Evolutionary conservation across 2,329 filamentous ascomycete species (phyloP).

Genomic region (Fusarium sarcochroum): DNA sequence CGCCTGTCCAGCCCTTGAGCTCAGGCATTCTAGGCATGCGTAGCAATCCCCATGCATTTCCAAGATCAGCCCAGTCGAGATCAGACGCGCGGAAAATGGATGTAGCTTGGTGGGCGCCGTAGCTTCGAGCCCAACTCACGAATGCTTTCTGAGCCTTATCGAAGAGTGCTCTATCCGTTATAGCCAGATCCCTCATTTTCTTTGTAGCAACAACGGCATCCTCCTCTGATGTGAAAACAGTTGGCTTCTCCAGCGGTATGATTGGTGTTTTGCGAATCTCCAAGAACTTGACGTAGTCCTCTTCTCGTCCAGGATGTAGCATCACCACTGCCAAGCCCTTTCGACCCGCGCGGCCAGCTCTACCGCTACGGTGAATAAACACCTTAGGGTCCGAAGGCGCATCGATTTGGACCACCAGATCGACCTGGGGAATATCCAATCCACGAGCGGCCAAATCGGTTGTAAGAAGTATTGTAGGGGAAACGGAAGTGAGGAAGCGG

Average conservation of each 20-base stretch:
- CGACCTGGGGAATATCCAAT: slow-evolving; percentile 91
- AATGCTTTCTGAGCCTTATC: slow-evolving; percentile 94
- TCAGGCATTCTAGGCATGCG: slow-evolving; percentile 96
- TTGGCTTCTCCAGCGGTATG: slow-evolving; percentile 69
- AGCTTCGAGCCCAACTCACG: slow-evolving; percentile 92
- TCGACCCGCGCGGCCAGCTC: slow-evolving; percentile 90
- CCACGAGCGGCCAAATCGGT: slow-evolving; percentile 94
- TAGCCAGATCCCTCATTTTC: slow-evolving; percentile 72
- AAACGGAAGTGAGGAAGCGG: slow-evolving; percentile 80
- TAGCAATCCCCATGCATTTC: slow-evolving; percentile 86
- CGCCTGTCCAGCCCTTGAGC: slow-evolving; percentile 78
- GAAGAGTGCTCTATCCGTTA: slow-evolving; percentile 71
- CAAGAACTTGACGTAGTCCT: slow-evolving; percentile 91
- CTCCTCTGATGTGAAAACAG: slow-evolving; percentile 68
- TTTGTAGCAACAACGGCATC: slow-evolving; percentile 72
- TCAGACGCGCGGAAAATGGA: slow-evolving; percentile 90
- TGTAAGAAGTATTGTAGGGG: slow-evolving; percentile 86
- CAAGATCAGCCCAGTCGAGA: slow-evolving; percentile 87
- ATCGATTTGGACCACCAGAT: slow-evolving; percentile 91
- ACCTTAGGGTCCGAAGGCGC: slow-evolving; percentile 88
- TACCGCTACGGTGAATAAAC: slow-evolving; percentile 93
- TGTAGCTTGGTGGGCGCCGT: slow-evolving; percentile 89
- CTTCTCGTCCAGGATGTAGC: slow-evolving; percentile 86
- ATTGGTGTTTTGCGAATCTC: slow-evolving; percentile 91
- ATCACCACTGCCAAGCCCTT: slow-evolving; percentile 89